These are phyloP conservation scores for Verbena officinalis DNA, from an alignment of 257 asterid genomes.

Conservation along the genomic window DNA sequence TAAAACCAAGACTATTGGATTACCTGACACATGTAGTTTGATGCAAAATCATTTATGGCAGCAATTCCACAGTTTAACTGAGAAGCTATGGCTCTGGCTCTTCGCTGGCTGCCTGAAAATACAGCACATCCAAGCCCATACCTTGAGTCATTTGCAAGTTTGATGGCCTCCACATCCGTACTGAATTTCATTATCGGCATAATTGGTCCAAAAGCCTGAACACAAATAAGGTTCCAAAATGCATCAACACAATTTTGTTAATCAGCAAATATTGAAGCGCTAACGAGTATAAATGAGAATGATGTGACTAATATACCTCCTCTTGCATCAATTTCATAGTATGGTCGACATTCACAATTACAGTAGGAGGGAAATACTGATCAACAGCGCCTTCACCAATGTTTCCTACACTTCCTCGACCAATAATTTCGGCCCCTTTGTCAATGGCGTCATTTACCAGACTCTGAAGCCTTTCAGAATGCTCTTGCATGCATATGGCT, in stretches of 20 bases:
- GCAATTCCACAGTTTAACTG: constrained; percentile 88
- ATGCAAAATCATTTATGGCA: constrained; percentile 91
- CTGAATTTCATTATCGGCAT: constrained; percentile 94
- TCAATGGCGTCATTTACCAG: constrained; percentile 85
- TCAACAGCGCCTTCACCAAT: constrained; percentile 97
- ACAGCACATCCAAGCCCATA: constrained; percentile 99
- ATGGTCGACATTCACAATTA: constrained; percentile 83
- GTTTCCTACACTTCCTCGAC: constrained; percentile 94
- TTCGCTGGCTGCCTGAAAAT: constrained; percentile 89
- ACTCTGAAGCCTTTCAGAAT: constrained; percentile 91
- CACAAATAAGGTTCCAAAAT: constrained; percentile 23
- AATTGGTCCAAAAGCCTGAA: constrained; percentile 98
- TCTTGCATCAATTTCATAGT: constrained; percentile 97
- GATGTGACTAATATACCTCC: constrained; percentile 56
- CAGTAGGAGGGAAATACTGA: constrained; percentile 97
- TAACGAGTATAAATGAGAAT: background rate
- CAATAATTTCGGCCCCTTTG: constrained; percentile 91
- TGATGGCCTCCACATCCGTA: constrained; percentile 84
- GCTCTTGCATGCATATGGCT: constrained; percentile 99
- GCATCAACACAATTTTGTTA: constrained; percentile 11
- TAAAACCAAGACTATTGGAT: background rate
- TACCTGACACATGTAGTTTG: constrained; percentile 98
- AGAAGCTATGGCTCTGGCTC: constrained; percentile 81
- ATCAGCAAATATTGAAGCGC: constrained; percentile 21
- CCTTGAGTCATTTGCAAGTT: constrained; percentile 88